Evolutionary conservation across 345 rosid genomes (phyloP).

Genomic region (Brassica rapa): DNA sequence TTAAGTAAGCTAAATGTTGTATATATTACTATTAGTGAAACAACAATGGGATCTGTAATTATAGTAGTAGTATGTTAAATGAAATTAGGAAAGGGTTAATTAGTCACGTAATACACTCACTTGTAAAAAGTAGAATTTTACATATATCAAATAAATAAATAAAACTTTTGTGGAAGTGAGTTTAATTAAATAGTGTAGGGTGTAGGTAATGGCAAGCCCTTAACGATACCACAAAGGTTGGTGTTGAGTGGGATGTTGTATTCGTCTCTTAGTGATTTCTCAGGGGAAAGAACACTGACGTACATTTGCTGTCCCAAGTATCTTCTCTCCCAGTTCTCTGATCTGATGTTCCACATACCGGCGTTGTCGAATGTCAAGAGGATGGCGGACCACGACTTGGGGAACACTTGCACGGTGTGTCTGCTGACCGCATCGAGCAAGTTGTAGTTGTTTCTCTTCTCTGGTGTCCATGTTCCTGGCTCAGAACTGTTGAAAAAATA

Average conservation of each 20-base stretch:
- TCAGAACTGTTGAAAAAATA: constrained; percentile 48
- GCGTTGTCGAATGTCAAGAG: constrained; percentile 82
- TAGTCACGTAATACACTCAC: constrained; percentile 33
- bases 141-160: constrained; percentile 26
- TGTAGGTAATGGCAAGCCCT: constrained; percentile 59
- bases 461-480: constrained; percentile 78
- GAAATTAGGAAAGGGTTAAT: constrained; percentile 43
- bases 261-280: constrained; percentile 77
- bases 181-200: constrained; percentile 52
- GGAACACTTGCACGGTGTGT: constrained; percentile 82
- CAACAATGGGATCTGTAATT: not conserved
- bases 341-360: constrained; percentile 94
- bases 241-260: constrained; percentile 71
- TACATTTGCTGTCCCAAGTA: constrained; percentile 82
- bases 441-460: constrained; percentile 79
- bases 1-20: not conserved
- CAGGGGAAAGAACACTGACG: constrained; percentile 65
- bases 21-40: not conserved
- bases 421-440: constrained; percentile 83
- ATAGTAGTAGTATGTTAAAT: constrained; percentile 20
- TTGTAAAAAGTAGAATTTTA: constrained; percentile 31
- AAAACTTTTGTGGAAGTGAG: constrained; percentile 42
- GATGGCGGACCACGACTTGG: constrained; percentile 86
- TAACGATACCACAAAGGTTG: constrained; percentile 59
- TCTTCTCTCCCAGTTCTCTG: constrained; percentile 61